Percentiles rank a stretch among this genome's conserved stretches.
These are phyloP conservation scores for Pseudophaeomoniella oleicola DNA, from an alignment of 2,329 filamentous ascomycete genomes.

Conservation along the genomic window DNA sequence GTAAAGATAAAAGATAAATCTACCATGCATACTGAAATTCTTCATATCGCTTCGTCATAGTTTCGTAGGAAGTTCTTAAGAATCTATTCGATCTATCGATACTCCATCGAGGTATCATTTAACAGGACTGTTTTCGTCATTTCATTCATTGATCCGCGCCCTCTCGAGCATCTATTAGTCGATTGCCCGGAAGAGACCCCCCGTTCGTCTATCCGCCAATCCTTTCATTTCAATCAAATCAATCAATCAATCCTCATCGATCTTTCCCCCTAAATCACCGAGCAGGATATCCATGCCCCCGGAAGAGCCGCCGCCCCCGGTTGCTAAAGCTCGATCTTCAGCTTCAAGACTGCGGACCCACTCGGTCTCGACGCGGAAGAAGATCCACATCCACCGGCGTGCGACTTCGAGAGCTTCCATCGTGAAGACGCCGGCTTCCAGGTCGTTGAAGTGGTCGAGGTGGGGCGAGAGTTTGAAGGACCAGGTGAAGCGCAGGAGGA, in stretches of 20 bases:
- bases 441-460: constrained; percentile 69
- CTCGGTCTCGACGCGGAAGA: constrained; percentile 88
- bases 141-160: no score
- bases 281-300: constrained; percentile 60
- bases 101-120: no score
- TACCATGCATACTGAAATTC: no score
- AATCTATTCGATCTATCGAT: no score
- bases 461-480: constrained; percentile 71
- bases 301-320: constrained; percentile 22
- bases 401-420: constrained; percentile 78
- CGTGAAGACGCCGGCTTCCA: constrained; percentile 77
- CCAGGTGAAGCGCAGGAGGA: constrained; percentile 81
- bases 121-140: no score
- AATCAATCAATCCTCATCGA: constrained; percentile 39
- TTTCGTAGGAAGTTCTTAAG: no score
- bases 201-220: no score
- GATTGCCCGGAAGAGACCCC: no score
- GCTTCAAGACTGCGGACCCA: constrained; percentile 40
- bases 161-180: no score
- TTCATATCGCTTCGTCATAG: no score
- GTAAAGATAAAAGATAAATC: no score
- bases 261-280: constrained; percentile 54
- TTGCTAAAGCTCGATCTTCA: neutral
- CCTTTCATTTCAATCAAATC: neutral
- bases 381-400: constrained; percentile 91